Percentiles rank a stretch among this genome's conserved stretches.
phyloP scores from a whole-genome alignment of 305 asterid genomes.

The Fraxinus paxiana region DNA sequence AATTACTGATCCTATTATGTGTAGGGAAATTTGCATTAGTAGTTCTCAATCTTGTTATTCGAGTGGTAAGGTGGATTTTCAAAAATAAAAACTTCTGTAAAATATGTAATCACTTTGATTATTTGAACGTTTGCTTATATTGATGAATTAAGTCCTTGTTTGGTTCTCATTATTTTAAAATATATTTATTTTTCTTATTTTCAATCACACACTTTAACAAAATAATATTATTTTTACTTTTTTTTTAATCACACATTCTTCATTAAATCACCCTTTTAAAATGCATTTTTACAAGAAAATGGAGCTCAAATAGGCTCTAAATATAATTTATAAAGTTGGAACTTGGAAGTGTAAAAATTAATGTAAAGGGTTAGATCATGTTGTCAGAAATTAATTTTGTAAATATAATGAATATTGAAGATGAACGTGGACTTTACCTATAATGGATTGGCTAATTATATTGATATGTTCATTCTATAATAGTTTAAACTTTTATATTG shows the following conservation, averaged over 20 bases:
- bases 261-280: background rate
- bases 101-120: background rate
- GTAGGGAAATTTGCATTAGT: background rate
- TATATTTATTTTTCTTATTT: no score
- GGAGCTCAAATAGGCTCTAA: background rate
- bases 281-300: background rate
- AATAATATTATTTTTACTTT: background rate
- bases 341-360: background rate
- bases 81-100: background rate
- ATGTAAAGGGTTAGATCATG: background rate
- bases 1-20: background rate
- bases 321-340: background rate
- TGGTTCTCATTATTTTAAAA: background rate
- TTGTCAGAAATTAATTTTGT: background rate
- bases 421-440: background rate
- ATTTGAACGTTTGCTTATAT: background rate
- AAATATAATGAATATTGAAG: background rate
- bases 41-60: background rate
- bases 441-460: background rate
- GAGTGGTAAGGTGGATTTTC: background rate
- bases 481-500: background rate
- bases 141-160: background rate
- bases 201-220: background rate
- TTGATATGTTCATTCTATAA: background rate
- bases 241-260: no score